Conservation (phyloP, 108 stramenopile species). For the Aurantiochytrium sp. region DNA sequence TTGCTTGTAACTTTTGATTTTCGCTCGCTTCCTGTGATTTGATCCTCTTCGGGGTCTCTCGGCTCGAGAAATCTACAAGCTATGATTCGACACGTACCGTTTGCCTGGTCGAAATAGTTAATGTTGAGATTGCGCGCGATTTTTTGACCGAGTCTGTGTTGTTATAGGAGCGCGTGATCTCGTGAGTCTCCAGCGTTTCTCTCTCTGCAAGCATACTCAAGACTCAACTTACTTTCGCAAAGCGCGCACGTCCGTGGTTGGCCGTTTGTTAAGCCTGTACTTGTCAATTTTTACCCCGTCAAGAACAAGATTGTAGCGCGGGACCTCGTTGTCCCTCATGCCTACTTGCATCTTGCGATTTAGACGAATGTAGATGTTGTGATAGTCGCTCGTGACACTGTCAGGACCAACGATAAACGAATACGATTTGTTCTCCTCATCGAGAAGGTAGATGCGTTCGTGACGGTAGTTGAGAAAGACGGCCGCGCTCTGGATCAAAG, state of each 20-base stretch:
- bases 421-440: neutral
- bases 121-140: neutral
- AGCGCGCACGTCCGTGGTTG: neutral
- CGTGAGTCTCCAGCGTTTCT: neutral
- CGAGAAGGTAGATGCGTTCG: neutral
- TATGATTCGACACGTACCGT: neutral
- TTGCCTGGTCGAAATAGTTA: slow-evolving; percentile 12
- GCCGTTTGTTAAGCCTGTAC: neutral
- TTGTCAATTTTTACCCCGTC: neutral
- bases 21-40: neutral
- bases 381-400: neutral
- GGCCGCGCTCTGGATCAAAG: neutral
- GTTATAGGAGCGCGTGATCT: neutral
- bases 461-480: neutral
- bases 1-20: neutral
- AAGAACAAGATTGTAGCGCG: neutral
- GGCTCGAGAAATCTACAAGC: too few species aligned
- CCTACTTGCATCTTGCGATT: neutral
- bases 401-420: neutral
- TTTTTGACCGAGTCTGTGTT: neutral
- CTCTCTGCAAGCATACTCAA: neutral
- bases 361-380: neutral
- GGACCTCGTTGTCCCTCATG: neutral
- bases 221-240: neutral
- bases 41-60: neutral